Base-by-base conservation (phyloP, 2,329 filamentous ascomycete species). In the Anthostomella pinea region DNA sequence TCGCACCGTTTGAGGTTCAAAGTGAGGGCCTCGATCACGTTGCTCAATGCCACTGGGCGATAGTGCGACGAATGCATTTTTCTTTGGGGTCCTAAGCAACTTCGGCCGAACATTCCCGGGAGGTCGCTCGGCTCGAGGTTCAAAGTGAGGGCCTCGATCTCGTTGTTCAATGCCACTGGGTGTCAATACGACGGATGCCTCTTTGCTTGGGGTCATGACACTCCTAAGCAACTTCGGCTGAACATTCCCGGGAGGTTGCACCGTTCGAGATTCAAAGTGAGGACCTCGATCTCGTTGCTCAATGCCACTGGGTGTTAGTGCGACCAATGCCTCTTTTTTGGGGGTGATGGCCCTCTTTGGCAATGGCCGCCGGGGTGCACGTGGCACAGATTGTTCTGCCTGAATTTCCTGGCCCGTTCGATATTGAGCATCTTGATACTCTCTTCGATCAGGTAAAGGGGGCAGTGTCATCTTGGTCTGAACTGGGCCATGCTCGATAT, bases 401-500 rank as follows among this genome's bases (percentile, higher is more conserved):
- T 45, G 38, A 33, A 45, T 43, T 26, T 13, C 11, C 15, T 26
- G n/a, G n/a, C 24, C 24, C 32, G 21, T 32, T 6, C 14, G 33
- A 22, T 18, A 21, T 14, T 18, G 35, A 21, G 35, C 23, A 6
- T 19, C 23, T 21, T 20, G 44, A 36, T 22, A 36, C 2, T 20
- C 35, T 14, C 18, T 23, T 28, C 19, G 32, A 24, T 45, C 32
- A 5, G 35, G 35, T 5, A 41, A 34, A 20, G 40, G 19, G 14
- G 26, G 30, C 18, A 19, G 16, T 38, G 31, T 33, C 11, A 29
- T 29, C 15, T 40, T 21, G 3, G 18, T 20, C 26, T 46, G 42
- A n/a, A 43, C 30, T 26, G 29, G 45, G 22, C 38, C 28, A 25
- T 47, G 32, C 20, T 45, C 48, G 17, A 35, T 33, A 7, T 41